A percentile compares a stretch with the other conserved stretches of the same genome.
phyloP scores from a whole-genome alignment of 140 eudicot species.

The Stevia rebaudiana region DNA sequence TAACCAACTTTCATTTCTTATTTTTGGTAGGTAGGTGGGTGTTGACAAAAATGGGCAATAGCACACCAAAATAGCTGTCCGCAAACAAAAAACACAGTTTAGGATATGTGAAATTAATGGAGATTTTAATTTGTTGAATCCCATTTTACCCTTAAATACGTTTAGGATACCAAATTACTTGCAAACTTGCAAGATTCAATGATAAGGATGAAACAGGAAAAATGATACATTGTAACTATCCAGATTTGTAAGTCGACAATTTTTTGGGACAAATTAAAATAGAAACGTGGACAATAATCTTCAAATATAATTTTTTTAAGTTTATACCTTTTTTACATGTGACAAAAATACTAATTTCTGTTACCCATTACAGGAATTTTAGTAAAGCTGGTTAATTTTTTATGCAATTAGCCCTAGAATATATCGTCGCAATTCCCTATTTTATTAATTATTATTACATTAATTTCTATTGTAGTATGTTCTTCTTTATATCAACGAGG shows the following conservation, averaged over 20 bases:
- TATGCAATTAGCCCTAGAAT: neutral
- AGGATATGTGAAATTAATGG: neutral
- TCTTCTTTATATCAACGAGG: constrained; percentile 48
- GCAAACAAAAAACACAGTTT: neutral
- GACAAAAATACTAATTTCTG: neutral
- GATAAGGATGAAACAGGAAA: neutral
- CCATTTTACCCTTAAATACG: neutral
- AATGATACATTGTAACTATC: neutral
- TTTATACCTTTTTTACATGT: neutral
- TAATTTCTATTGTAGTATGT: constrained; percentile 51
- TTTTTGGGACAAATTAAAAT: neutral
- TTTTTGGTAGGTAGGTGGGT: neutral
- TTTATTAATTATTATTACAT: neutral
- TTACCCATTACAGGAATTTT: neutral
- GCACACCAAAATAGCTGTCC: neutral
- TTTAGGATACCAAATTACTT: neutral
- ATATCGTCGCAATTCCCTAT: neutral
- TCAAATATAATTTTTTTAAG: neutral
- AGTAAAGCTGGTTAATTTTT: neutral
- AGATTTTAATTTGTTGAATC: neutral
- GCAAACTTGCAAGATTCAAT: neutral
- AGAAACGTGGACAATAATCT: neutral
- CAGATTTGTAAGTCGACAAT: neutral
- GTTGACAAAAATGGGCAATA: neutral
- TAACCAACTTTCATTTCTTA: neutral